Percentiles rank a stretch among this genome's conserved stretches.
Conservation (phyloP, 352 stramenopile genomes). For the Aphanomyces stellatus region DNA sequence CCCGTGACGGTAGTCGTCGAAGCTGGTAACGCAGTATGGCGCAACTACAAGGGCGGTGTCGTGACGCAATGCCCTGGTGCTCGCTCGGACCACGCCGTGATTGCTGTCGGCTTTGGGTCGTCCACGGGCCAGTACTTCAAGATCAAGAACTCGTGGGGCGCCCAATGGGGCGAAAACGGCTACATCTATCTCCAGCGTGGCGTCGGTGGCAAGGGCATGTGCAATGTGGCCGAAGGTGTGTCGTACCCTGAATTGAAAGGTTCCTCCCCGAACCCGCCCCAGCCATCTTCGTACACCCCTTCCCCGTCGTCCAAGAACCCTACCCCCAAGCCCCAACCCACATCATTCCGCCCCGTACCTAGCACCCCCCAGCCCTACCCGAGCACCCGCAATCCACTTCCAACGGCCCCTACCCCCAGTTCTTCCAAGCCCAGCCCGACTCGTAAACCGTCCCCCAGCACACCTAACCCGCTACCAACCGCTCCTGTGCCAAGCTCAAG, state of each 20-base stretch:
- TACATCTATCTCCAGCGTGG: constrained; percentile 23
- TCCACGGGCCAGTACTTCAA: constrained; percentile 34
- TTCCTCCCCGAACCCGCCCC: background rate
- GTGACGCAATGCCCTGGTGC: constrained; percentile 30
- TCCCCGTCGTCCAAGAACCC: background rate
- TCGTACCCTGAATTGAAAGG: background rate
- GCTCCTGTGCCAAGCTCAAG: too few relatives aligned
- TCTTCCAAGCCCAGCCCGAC: too few relatives aligned
- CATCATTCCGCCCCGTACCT: too few relatives aligned
- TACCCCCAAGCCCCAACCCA: too few relatives aligned
- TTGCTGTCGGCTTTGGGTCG: constrained; percentile 41
- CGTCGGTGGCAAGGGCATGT: background rate
- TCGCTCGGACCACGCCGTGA: constrained; percentile 37
- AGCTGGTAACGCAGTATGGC: constrained; percentile 46
- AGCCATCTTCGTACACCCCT: background rate
- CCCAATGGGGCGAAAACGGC: constrained; percentile 49
- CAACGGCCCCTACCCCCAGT: too few relatives aligned
- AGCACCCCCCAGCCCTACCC: too few relatives aligned
- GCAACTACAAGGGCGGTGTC: constrained; percentile 52
- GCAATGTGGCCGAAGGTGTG: background rate
- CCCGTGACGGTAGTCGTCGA: constrained; percentile 55
- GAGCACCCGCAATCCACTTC: too few relatives aligned
- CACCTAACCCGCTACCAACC: too few relatives aligned
- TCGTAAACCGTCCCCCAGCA: too few relatives aligned
- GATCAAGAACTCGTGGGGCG: constrained; percentile 70